Conservation (phyloP, 768 basidiomycete species). For the Chalciporus chontae region DNA sequence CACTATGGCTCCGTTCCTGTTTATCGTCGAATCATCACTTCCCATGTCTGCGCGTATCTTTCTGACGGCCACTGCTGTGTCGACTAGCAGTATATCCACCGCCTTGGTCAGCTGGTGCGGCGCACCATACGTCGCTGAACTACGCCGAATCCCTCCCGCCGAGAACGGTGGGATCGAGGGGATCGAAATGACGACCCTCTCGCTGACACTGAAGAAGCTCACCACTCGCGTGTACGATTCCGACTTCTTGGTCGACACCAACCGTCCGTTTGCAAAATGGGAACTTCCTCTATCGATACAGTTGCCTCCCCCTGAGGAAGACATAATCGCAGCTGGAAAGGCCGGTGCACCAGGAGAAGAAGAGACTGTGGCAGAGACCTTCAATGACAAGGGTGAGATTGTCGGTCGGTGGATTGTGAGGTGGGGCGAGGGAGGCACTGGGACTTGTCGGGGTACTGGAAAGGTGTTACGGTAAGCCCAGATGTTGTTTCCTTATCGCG, state of each 20-base stretch:
- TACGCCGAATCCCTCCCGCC: constrained; percentile 49
- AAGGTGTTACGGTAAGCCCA: constrained; percentile 58
- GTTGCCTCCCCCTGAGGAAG: constrained; percentile 37
- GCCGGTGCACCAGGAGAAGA: constrained; percentile 46
- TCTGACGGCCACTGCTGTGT: constrained; percentile 66
- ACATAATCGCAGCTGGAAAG: constrained; percentile 28
- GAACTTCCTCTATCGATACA: constrained; percentile 58
- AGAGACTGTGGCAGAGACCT: constrained; percentile 80
- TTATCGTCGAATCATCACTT: constrained; percentile 74
- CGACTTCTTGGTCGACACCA: constrained; percentile 62
- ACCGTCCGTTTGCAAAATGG: constrained; percentile 77
- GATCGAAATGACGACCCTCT: constrained; percentile 68
- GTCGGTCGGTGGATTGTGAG: constrained; percentile 76
- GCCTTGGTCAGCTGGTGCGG: constrained; percentile 69
- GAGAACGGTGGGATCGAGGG: constrained; percentile 45
- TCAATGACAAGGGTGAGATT: constrained; percentile 52
- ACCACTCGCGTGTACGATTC: constrained; percentile 75
- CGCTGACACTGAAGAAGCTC: constrained; percentile 53
- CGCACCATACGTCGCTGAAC: constrained; percentile 66
- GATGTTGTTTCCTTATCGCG: not conserved
- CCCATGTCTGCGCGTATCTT: constrained; percentile 65
- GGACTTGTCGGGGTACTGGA: constrained; percentile 62
- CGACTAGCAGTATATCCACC: constrained; percentile 72
- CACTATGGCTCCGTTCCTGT: constrained; percentile 74
- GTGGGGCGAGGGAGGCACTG: constrained; percentile 66